Evolutionary conservation across 2,329 filamentous ascomycete species (phyloP).

Genomic region (Scolecobasidium constrictum): DNA sequence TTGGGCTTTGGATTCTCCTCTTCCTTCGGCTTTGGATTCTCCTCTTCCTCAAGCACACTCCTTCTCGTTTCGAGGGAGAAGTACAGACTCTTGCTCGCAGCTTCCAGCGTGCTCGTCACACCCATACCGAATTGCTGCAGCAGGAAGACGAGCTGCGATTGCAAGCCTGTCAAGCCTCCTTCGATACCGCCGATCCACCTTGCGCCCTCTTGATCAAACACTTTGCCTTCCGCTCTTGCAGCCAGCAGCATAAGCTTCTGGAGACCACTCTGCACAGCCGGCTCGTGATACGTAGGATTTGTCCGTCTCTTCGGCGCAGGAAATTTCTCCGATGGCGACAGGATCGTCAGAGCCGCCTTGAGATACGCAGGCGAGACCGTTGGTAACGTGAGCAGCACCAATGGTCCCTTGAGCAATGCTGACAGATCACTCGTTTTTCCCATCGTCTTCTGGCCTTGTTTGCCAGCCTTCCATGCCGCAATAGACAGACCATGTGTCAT

Average conservation of each 20-base stretch:
- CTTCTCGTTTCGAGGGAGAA: slow-evolving; percentile 76
- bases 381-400: slow-evolving; percentile 73
- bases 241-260: slow-evolving; percentile 82
- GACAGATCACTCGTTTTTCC: slow-evolving; percentile 39
- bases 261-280: slow-evolving; percentile 65
- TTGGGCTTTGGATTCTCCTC: slow-evolving; percentile 6
- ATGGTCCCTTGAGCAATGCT: slow-evolving; percentile 68
- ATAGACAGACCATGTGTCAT: slow-evolving; percentile 46
- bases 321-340: slow-evolving; percentile 64
- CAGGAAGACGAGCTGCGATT: slow-evolving; percentile 69
- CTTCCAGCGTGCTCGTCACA: slow-evolving; percentile 68
- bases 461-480: slow-evolving; percentile 37
- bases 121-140: slow-evolving; percentile 71
- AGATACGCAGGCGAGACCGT: slow-evolving; percentile 74
- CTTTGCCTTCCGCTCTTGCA: slow-evolving; percentile 73
- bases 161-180: slow-evolving; percentile 69
- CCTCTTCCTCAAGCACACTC: slow-evolving; percentile 68
- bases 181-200: slow-evolving; percentile 67
- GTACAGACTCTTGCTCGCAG: slow-evolving; percentile 71
- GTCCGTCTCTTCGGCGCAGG: slow-evolving; percentile 66
- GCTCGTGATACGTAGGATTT: slow-evolving; percentile 73
- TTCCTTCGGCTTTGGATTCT: slow-evolving; percentile 18
- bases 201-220: slow-evolving; percentile 65
- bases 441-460: slow-evolving; percentile 14
- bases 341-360: slow-evolving; percentile 66